Evolutionary conservation across 768 basidiomycete species (phyloP), one percentile per base, ranked within the genome.

Genomic region (Suillus alpinus): DNA sequence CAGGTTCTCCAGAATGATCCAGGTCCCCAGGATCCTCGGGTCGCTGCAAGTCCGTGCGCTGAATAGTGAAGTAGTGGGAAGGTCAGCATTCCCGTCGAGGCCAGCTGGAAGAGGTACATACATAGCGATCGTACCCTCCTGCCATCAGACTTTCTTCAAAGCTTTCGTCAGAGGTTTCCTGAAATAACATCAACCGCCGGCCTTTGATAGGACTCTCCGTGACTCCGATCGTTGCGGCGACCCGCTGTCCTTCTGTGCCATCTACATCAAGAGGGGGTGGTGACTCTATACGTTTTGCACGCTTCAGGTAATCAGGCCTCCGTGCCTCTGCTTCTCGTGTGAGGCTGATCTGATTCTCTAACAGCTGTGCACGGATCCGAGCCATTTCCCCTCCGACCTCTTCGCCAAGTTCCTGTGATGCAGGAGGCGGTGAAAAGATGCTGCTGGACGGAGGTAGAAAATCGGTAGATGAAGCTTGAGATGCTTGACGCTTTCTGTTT

Each of bases 121-220:
- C 90, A 71, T 91, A 92, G 63, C 82, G 81, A 1, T 86, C 88
- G 71, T 92, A 92, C 8, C 91, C 90, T 34, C 89, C 89, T 20
- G 89, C 89, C 83, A 91, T 89, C 44, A 92, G 71, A 65, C 89
- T 89, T 73, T 92, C 90, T 67, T 92, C 91, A 66, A 92, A 92
- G 67, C 89, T 92, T 73, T 90, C 89, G 50, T 90, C 89, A 4
- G 87, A 88, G 0, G 89, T 91, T 74, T 91, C 89, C 70, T 91
- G 89, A 71, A 92, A 92, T 43, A 93, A 72, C 64, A 85, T 86
- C 39, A 92, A 76, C 56, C 89, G 79, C 59, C 91, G 78, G 1
- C 91, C 91, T 73, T 88, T 91, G 58, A 78, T 71, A 0, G 91
- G 89, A 65, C 84, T 91, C 64, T 87, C 85, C 65, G 81, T 81